phyloP scores from a whole-genome alignment of 495 filamentous ascomycete species.

The Cladorrhinum samala region DNA sequence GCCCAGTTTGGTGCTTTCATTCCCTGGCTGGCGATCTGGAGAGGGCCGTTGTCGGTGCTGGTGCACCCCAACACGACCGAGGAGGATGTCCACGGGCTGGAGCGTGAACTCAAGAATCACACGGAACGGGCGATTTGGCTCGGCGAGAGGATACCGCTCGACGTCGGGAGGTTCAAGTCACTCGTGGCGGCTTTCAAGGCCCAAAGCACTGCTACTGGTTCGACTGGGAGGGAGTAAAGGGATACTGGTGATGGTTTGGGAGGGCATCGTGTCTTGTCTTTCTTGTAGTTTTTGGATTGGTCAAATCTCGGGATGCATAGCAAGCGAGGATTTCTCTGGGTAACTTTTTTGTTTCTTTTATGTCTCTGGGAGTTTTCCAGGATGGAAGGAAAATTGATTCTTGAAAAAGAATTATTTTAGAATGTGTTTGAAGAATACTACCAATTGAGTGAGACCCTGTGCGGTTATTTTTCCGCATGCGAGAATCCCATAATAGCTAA shows the following conservation, averaged over 20 bases:
- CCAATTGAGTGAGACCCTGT: too few species aligned
- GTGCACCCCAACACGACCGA: slow-evolving; percentile 73
- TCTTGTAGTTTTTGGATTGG: not conserved
- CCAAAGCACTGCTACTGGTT: not conserved
- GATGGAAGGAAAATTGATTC: too few species aligned
- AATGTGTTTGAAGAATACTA: too few species aligned
- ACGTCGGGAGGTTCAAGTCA: slow-evolving; percentile 53
- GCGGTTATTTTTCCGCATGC: not conserved
- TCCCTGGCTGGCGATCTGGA: slow-evolving; percentile 75
- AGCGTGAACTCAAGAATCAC: slow-evolving; percentile 56
- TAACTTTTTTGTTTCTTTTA: not conserved
- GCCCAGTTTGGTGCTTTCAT: slow-evolving; percentile 85
- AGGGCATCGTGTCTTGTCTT: not conserved
- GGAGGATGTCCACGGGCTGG: slow-evolving; percentile 18
- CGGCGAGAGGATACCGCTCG: slow-evolving; percentile 65
- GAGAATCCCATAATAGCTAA: not conserved
- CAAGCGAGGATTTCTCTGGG: too few species aligned
- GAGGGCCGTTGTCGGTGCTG: slow-evolving; percentile 73
- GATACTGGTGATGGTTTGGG: not conserved
- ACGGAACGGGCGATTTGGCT: slow-evolving; percentile 81
- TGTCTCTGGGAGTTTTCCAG: too few species aligned
- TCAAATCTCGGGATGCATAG: too few species aligned
- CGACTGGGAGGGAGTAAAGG: not conserved
- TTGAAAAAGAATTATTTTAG: too few species aligned
- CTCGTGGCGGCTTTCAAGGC: not conserved